A percentile compares a stretch with the other conserved stretches of the same genome.
Conservation (phyloP, 768 basidiomycete genomes). For the Myochromella boudieri region DNA sequence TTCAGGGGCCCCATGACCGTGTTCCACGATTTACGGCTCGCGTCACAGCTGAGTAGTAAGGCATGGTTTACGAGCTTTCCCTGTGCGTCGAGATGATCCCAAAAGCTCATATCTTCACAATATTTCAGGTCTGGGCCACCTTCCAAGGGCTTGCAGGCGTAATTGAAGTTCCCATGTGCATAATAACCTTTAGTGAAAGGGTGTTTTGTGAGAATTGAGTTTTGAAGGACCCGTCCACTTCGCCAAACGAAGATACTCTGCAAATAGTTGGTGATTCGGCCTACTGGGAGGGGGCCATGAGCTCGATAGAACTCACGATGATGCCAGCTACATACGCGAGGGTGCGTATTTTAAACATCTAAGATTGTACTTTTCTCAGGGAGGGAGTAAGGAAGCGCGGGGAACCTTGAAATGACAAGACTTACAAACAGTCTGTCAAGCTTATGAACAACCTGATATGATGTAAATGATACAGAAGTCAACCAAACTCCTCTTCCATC, state of each 20-base stretch:
- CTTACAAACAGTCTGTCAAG: background rate
- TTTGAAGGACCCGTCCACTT: constrained; percentile 38
- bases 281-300: background rate
- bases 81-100: constrained; percentile 50
- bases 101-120: constrained; percentile 69
- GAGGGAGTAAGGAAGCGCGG: background rate
- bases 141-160: constrained; percentile 43
- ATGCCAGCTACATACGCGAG: constrained; percentile 16
- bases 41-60: constrained; percentile 54
- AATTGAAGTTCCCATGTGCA: constrained; percentile 44
- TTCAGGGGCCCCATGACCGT: constrained; percentile 73
- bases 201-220: constrained; percentile 41
- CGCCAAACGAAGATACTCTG: constrained; percentile 48
- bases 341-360: constrained; percentile 19
- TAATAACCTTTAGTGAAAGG: constrained; percentile 52
- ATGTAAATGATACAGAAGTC: no score
- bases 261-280: background rate
- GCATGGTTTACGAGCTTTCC: constrained; percentile 42
- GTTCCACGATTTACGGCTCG: constrained; percentile 64
- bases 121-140: constrained; percentile 38
- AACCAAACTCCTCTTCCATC: no score
- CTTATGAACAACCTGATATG: background rate
- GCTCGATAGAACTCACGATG: constrained; percentile 12
- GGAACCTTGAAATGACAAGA: background rate
- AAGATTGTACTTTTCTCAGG: background rate